These are phyloP conservation scores for Sechiopsis laciniata DNA, from an alignment of 306 rosid genomes.

Conservation along the genomic window DNA sequence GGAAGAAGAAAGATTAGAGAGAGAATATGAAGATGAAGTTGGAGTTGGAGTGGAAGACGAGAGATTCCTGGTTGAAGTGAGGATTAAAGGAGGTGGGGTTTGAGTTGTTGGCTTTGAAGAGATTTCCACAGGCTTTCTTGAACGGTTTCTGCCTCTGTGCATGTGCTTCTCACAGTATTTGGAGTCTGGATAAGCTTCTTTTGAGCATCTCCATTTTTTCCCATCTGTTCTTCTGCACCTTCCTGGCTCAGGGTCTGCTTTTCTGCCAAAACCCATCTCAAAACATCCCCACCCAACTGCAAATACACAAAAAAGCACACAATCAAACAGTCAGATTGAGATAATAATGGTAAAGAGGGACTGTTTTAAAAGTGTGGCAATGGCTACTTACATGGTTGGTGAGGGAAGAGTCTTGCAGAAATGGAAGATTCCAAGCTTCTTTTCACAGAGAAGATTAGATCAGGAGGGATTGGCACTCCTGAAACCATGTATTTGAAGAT, in stretches of 20 bases:
- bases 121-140: constrained; percentile 99
- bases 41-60: constrained; percentile 31
- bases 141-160: constrained; percentile 99
- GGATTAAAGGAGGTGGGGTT: constrained; percentile 21
- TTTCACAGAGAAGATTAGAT: constrained; percentile 70
- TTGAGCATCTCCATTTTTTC: constrained; percentile 98
- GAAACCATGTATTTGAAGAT: constrained; percentile 87
- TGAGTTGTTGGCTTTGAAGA: constrained; percentile 32
- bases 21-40: constrained; percentile 32
- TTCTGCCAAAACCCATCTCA: constrained; percentile 94
- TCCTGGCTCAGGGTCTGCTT: constrained; percentile 97
- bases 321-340: constrained; percentile 17
- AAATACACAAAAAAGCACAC: constrained; percentile 26
- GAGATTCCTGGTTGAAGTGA: constrained; percentile 22
- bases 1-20: constrained; percentile 37
- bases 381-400: constrained; percentile 55
- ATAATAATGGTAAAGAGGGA: background rate
- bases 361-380: background rate
- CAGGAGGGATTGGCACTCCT: constrained; percentile 80
- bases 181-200: constrained; percentile 96
- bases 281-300: constrained; percentile 94
- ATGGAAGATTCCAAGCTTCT: constrained; percentile 73
- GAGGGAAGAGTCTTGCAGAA: constrained; percentile 74
- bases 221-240: constrained; percentile 99
- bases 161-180: constrained; percentile 98